Evolutionary conservation across 23 red algal species (phyloP).

Genomic region (Pyropia yezoensis): DNA sequence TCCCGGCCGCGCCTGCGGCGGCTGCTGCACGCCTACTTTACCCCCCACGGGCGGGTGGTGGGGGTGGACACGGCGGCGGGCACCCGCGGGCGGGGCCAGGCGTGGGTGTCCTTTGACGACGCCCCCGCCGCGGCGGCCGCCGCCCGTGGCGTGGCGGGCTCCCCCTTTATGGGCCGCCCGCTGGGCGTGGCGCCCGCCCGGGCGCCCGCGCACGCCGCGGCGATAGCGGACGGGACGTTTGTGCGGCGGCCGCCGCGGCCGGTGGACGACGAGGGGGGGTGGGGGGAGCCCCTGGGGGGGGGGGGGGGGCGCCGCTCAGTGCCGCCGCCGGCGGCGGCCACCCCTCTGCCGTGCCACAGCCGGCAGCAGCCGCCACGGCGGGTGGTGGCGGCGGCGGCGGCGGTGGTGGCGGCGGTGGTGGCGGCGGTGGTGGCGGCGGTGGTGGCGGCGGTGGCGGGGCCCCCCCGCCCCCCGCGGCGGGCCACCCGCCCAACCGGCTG

Average conservation of each 20-base stretch:
- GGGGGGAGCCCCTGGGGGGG: not conserved
- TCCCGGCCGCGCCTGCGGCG: conserved; percentile 35
- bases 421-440: not conserved
- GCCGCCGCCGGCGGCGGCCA: no score
- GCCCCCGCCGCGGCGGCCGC: conserved; percentile 58
- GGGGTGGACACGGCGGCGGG: conserved; percentile 42
- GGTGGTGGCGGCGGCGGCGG: no score
- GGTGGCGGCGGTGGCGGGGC: not conserved
- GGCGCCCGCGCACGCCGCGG: conserved; percentile 17
- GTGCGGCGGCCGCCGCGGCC: not conserved
- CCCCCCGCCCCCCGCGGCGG: not conserved
- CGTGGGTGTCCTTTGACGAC: conserved; percentile 70
- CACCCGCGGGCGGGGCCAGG: conserved; percentile 56
- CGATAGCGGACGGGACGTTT: conserved; percentile 7
- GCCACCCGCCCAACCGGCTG: not conserved
- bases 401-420: no score
- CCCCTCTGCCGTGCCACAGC: no score
- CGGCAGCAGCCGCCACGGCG: no score
- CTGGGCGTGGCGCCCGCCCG: conserved; percentile 52
- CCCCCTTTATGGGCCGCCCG: conserved; percentile 37
- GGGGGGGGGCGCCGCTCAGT: conserved; percentile 3
- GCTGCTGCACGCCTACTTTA: conserved; percentile 55
- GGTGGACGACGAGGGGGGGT: not conserved
- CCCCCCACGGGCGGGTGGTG: conserved; percentile 48
- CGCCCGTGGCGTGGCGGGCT: conserved; percentile 17